Conservation (phyloP, 345 rosid species). For the Lepidium aucheri region DNA sequence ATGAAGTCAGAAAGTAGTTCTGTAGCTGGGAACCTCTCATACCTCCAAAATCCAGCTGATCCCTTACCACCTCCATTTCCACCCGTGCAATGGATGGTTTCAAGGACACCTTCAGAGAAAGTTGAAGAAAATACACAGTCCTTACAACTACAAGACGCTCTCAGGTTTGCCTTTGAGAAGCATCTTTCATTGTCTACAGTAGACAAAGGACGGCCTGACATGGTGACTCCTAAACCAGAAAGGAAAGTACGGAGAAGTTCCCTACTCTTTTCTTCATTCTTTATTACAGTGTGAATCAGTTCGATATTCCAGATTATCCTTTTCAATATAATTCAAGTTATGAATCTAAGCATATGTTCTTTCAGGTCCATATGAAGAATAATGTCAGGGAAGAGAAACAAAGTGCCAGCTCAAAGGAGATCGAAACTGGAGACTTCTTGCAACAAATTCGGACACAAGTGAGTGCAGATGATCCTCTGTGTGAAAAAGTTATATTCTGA, state of each 20-base stretch:
- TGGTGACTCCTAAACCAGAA: conserved; percentile 29
- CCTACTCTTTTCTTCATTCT: neutral
- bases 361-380: conserved; percentile 41
- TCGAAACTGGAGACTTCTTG: conserved; percentile 67
- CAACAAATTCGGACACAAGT: conserved; percentile 84
- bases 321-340: neutral
- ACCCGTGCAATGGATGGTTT: conserved; percentile 59
- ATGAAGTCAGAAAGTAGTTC: conserved; percentile 40
- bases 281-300: neutral
- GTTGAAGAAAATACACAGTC: conserved; percentile 30
- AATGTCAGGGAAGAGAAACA: conserved; percentile 35
- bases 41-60: conserved; percentile 30
- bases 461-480: conserved; percentile 27
- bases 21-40: conserved; percentile 12
- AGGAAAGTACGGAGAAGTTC: conserved; percentile 37
- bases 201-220: conserved; percentile 26
- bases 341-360: conserved; percentile 9
- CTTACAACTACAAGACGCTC: conserved; percentile 24
- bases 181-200: conserved; percentile 28
- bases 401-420: conserved; percentile 33
- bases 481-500: neutral
- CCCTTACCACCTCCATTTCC: conserved; percentile 74
- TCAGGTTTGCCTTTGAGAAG: conserved; percentile 29
- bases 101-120: conserved; percentile 31
- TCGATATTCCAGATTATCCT: conserved; percentile 1